phyloP scores from a whole-genome alignment of 177 flowering plant species.

The Viscum album region DNA sequence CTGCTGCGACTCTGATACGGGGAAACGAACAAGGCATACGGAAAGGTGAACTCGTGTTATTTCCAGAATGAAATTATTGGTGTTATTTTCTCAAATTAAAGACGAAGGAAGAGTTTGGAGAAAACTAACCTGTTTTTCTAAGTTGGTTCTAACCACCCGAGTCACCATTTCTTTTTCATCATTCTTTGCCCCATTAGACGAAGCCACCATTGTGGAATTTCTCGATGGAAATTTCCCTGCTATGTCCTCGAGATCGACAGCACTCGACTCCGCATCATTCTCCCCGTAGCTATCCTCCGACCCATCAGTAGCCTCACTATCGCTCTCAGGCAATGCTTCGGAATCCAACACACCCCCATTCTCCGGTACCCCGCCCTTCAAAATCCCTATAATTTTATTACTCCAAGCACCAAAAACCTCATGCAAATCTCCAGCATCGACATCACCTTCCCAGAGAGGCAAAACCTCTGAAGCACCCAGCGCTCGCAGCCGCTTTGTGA shows the following conservation, averaged over 20 bases:
- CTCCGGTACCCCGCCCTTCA: slow-evolving; percentile 34
- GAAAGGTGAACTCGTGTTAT: too few relatives aligned
- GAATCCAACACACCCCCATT: slow-evolving; percentile 24
- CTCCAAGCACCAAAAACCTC: slow-evolving; percentile 64
- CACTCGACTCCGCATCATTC: slow-evolving; percentile 25
- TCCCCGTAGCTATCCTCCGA: slow-evolving; percentile 25
- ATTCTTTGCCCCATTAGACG: slow-evolving; percentile 35
- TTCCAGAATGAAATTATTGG: too few relatives aligned
- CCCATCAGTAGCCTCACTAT: slow-evolving; percentile 22
- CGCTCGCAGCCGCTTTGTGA: slow-evolving; percentile 40
- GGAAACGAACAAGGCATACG: too few relatives aligned
- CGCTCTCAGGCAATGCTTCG: slow-evolving; percentile 23
- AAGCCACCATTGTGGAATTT: slow-evolving; percentile 22
- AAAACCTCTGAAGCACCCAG: slow-evolving; percentile 68
- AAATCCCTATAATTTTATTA: slow-evolving; percentile 28
- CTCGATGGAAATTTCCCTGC: slow-evolving; percentile 82
- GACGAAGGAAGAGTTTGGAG: too few relatives aligned
- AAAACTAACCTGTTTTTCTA: slow-evolving; percentile 65
- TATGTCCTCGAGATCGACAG: slow-evolving; percentile 91
- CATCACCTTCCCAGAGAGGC: slow-evolving; percentile 64
- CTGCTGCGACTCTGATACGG: too few relatives aligned
- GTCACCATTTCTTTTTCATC: slow-evolving; percentile 80
- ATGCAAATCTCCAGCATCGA: slow-evolving; percentile 63
- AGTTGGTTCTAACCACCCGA: slow-evolving; percentile 69
- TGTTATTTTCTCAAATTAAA: too few relatives aligned